Conservation (phyloP, 495 filamentous ascomycete genomes). For the Opeltia flavorubescens region DNA sequence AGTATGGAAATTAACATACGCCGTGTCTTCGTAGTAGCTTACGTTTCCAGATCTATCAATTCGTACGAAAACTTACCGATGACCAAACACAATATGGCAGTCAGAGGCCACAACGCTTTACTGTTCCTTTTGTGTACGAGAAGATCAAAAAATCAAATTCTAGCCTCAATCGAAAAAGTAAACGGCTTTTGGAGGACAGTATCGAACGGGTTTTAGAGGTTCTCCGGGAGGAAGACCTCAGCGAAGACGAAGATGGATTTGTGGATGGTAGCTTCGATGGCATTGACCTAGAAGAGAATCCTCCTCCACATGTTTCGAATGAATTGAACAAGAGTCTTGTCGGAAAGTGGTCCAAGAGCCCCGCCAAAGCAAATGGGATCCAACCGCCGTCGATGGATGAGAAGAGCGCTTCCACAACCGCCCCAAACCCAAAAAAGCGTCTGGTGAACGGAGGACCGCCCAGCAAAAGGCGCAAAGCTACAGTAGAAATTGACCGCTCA, state of each 20-base stretch:
- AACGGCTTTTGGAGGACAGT: constrained; percentile 66
- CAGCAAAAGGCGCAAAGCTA: constrained; percentile 49
- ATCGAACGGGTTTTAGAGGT: constrained; percentile 75
- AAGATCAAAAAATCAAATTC: constrained; percentile 74
- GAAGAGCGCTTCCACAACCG: constrained; percentile 9
- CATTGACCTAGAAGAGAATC: constrained; percentile 26
- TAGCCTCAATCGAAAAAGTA: constrained; percentile 63
- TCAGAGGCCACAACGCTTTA: not conserved
- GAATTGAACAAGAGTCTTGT: constrained; percentile 63
- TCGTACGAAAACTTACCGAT: constrained; percentile 58
- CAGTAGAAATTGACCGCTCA: constrained; percentile 41
- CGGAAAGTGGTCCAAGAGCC: constrained; percentile 44
- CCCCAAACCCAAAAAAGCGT: constrained; percentile 28
- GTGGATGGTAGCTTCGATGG: constrained; percentile 55
- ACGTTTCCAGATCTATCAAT: constrained; percentile 47
- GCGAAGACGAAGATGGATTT: constrained; percentile 37
- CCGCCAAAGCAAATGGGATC: constrained; percentile 21
- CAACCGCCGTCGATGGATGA: not conserved
- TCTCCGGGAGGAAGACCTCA: constrained; percentile 45
- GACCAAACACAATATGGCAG: constrained; percentile 38
- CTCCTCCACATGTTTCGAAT: constrained; percentile 39
- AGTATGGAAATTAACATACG: constrained; percentile 20
- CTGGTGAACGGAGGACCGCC: constrained; percentile 54
- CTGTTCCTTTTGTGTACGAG: constrained; percentile 54
- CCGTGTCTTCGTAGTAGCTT: constrained; percentile 3